Base-by-base conservation (phyloP, 2,329 filamentous ascomycete genomes). In the Pezicula neosporulosa region DNA sequence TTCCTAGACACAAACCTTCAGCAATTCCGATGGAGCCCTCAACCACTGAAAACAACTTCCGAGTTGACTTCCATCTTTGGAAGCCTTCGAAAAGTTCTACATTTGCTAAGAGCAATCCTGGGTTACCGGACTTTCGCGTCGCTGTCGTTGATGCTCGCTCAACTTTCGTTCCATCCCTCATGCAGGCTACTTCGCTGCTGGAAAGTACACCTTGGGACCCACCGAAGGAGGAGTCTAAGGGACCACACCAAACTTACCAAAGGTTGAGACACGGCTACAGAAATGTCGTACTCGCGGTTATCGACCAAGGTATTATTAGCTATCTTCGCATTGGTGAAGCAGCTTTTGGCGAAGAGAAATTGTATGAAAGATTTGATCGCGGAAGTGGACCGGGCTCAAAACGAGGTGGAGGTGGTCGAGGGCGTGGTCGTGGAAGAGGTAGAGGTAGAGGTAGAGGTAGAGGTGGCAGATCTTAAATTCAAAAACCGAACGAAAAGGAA, bases 281-380 rank as follows among this genome's bases (percentile, higher is more conserved):
- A 57, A 94, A 90, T 68, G 88, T 94, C 30, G 76, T 97, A 33
- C 68, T 99, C 21, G 94, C 92, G 0, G 81, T 97, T 2, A 91
- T 97, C 33, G 94, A 97, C 66, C 82, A 90, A 56, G 94, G 94
- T 0, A 78, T 97, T 19, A 87, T 92, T 43, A 97, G 93, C 67
- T 97, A 93, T 66, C 76, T 97, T 63, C 77, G 89, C 21, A 78
- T 97, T 52, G 83, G 81, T 1, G 91, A 97, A 72, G 85, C 84
- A 10, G 86, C 85, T 1, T 97, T 97, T 70, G 86, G 78, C 0
- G 80, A 83, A 56, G 90, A 96, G 68, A 82, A 72, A 67, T 63
- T 96, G 36, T 90, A 83, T 62, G 82, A 85, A 63, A 72, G 81
- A 47, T 77, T 78, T 58, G 73, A 76, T 65, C 58, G 55, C 42